Evolutionary conservation across 1,284 basidiomycete species (phyloP).

Genomic region (Spongispora temasekensis): DNA sequence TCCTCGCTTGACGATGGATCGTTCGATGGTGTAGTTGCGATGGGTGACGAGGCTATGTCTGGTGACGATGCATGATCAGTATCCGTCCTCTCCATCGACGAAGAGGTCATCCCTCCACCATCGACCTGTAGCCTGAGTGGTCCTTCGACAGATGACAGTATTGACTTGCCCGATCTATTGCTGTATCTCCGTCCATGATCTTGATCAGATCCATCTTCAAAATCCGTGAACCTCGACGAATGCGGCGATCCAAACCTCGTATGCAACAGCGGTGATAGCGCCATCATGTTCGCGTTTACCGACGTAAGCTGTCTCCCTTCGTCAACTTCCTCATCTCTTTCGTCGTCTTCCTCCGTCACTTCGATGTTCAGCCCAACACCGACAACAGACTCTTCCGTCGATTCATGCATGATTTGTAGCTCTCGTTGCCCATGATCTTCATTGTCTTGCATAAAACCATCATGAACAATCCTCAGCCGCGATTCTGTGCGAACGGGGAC

Average conservation of each 20-base stretch:
- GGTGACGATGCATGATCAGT: constrained; percentile 21
- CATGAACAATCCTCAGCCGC: constrained; percentile 31
- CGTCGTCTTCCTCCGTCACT: constrained; percentile 22
- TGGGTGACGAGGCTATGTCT: not conserved
- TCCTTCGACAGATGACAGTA: constrained; percentile 15
- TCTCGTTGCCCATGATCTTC: constrained; percentile 22
- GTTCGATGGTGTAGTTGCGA: not conserved
- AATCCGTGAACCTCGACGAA: constrained; percentile 40
- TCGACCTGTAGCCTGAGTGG: constrained; percentile 14
- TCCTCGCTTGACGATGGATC: not conserved
- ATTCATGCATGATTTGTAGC: constrained; percentile 18
- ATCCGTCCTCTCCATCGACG: constrained; percentile 40
- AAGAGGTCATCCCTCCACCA: constrained; percentile 36
- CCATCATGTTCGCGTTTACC: not conserved
- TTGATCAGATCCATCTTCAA: constrained; percentile 30
- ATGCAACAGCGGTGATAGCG: constrained; percentile 50
- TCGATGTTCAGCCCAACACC: constrained; percentile 14
- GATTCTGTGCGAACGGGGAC: constrained; percentile 35
- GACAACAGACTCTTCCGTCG: constrained; percentile 10
- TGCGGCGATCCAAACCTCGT: constrained; percentile 53
- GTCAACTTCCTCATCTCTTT: constrained; percentile 11
- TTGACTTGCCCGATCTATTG: constrained; percentile 20
- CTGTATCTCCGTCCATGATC: constrained; percentile 17
- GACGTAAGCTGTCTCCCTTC: constrained; percentile 1
- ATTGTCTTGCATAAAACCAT: constrained; percentile 18